Base-by-base conservation (phyloP, 257 asterid species). In the Anisodus acutangulus region DNA sequence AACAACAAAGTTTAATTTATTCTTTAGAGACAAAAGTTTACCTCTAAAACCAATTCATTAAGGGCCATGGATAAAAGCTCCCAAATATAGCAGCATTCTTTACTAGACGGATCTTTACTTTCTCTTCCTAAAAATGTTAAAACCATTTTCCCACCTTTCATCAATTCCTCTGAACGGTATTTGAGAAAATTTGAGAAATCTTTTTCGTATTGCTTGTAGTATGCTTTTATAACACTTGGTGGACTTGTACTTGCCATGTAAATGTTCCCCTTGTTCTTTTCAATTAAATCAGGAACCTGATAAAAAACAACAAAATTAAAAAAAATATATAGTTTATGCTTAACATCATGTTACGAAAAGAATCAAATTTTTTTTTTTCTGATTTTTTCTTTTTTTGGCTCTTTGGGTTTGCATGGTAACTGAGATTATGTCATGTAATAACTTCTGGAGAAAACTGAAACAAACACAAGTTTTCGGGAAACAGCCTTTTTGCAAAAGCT, bases 91-190 rank as follows among this genome's bases (percentile, higher is more conserved):
- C 94, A 87, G 53, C 93, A 76, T 16, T 92, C 97, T 80, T 90
- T 91, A 86, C 90, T 89, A 6, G 82, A 63, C 15, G 91, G 91
- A 62, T 85, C 89, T n/a, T 90, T 88, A 53, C 84, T 87, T 85
- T 86, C 87, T 85, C 97, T 88, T 6, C 97, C 98, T 35, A 93
- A 49, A 66, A 94, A 64, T 5, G 96, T 94, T 6, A 94, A 67
- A 81, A 92, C 97, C 98, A 94, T 93, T 11, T 85, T 87, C 3
- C 98, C 98, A 35, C 92, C 93, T 11, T 39, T 67, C 12, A 91
- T 88, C 13, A 94, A 83, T 82, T 92, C 98, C 83, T 90, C 88
- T 1, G 93, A 88, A 1, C 98, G 93, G 45, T 89, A 89, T 60
- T 60, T 84, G 12, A 93, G 79, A 71, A 94, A 94, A 1, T 86